Evolutionary conservation across 306 rosid genomes (phyloP), one percentile per base, ranked within the genome.

Genomic region (Quercus glauca): DNA sequence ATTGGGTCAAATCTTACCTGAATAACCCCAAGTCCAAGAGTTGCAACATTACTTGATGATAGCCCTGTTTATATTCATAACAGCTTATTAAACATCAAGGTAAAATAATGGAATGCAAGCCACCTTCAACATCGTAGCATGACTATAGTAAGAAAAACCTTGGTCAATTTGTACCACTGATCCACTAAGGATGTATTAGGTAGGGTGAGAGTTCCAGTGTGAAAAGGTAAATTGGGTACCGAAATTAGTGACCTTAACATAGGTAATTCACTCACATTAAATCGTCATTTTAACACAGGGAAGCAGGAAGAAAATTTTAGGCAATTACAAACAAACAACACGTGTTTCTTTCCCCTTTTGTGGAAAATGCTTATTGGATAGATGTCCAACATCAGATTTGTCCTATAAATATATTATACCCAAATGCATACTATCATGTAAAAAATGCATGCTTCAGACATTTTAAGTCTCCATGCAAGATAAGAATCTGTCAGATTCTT

Each of bases 1-100:
- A 80, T 17, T 56, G 43, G 69, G 78, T 68, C 37, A 41, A 57
- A 29, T 43, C 37, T 20, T 84, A 91, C 96, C 92, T 91, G 96
- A 85, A 93, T 81, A 74, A 78, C 88, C 72, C 97, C 97, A 61
- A 93, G 87, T 76, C 90, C 97, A 81, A 81, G 81, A 33, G 97
- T 89, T 53, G 97, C 97, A 57, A 41, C 82, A 53, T 75, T 77
- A 82, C 92, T 89, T 37, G 96, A 84, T 23, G 90, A 79, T 83
- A 93, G 82, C 69, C 96, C 97, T 93, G 90, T 81, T 64, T 73
- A 80, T 23, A 14, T 9, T 31, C 19, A 79, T 29, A 43, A n/a
- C 53, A 26, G 33, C 55, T 53, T 11, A 61, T 51, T 74, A 77
- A 61, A 78, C 43, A 81, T 29, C 70, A 68, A 81, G 53, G 76